These are phyloP conservation scores for Huntiella decipiens DNA, from an alignment of 2,329 filamentous ascomycete genomes.

Conservation along the genomic window DNA sequence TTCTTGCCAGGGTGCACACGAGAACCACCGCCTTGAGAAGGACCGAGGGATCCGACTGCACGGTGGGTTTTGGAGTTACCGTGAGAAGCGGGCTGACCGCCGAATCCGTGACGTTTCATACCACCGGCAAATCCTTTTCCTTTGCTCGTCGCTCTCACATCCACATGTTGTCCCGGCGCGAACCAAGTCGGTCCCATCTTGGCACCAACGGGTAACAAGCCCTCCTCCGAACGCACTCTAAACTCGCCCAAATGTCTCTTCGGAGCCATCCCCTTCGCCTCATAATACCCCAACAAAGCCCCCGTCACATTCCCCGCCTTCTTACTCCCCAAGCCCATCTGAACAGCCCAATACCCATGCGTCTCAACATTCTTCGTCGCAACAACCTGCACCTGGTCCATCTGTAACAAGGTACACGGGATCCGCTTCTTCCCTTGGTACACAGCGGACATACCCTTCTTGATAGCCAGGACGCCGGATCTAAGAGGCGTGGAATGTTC, in stretches of 20 bases:
- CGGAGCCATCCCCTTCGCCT: constrained; percentile 59
- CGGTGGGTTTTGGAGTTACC: constrained; percentile 91
- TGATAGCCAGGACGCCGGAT: constrained; percentile 66
- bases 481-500: constrained; percentile 44
- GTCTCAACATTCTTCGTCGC: constrained; percentile 61
- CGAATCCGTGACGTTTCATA: constrained; percentile 91
- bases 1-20: constrained; percentile 90
- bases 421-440: constrained; percentile 64
- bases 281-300: constrained; percentile 74
- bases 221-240: constrained; percentile 53
- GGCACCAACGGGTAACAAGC: constrained; percentile 57
- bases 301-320: constrained; percentile 59
- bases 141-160: constrained; percentile 58
- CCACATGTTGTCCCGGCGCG: constrained; percentile 72
- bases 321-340: constrained; percentile 63
- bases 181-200: constrained; percentile 79
- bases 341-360: constrained; percentile 88
- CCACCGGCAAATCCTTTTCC: constrained; percentile 92
- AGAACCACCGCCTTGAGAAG: constrained; percentile 78
- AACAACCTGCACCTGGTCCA: constrained; percentile 81
- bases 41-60: constrained; percentile 75
- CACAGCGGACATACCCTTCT: constrained; percentile 90
- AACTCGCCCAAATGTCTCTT: constrained; percentile 80
- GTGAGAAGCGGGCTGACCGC: constrained; percentile 77
- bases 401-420: constrained; percentile 79